phyloP scores from a whole-genome alignment of 2,329 filamentous ascomycete genomes.

The Diaporthe australafricana region DNA sequence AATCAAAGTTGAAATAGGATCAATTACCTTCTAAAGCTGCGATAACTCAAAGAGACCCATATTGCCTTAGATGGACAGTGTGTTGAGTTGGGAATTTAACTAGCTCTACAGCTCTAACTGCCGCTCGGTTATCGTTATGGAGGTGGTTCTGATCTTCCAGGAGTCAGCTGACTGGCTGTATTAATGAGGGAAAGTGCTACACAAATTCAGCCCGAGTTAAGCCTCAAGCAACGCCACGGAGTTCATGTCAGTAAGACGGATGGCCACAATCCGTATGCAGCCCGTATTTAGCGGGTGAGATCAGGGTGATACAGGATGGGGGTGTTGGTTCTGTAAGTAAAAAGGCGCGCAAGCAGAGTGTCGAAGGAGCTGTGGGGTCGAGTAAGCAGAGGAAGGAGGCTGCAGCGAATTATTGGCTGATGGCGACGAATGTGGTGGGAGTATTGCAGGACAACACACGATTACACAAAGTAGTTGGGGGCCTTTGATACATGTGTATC shows the following conservation, averaged over 20 bases:
- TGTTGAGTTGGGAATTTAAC: too few relatives aligned
- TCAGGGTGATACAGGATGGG: background rate
- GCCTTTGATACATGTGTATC: background rate
- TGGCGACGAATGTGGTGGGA: background rate
- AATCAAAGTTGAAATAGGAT: too few relatives aligned
- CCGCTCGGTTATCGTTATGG: too few relatives aligned
- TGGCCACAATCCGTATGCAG: background rate
- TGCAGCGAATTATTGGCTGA: background rate
- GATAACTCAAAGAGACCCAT: too few relatives aligned
- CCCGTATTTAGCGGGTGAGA: background rate
- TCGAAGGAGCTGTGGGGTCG: background rate
- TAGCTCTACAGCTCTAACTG: too few relatives aligned
- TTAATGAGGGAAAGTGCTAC: too few relatives aligned
- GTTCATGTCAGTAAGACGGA: background rate
- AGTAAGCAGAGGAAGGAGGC: background rate
- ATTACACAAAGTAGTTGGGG: too few relatives aligned
- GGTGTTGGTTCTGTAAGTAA: background rate
- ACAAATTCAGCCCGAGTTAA: background rate
- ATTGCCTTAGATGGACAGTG: too few relatives aligned
- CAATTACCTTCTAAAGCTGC: constrained; percentile 10
- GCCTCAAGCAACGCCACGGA: background rate
- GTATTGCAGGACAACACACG: too few relatives aligned
- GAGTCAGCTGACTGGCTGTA: too few relatives aligned
- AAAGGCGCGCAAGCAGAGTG: background rate
- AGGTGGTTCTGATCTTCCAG: too few relatives aligned